Evolutionary conservation across 2,329 filamentous ascomycete species (phyloP).

Genomic region (Cercospora canescens): DNA sequence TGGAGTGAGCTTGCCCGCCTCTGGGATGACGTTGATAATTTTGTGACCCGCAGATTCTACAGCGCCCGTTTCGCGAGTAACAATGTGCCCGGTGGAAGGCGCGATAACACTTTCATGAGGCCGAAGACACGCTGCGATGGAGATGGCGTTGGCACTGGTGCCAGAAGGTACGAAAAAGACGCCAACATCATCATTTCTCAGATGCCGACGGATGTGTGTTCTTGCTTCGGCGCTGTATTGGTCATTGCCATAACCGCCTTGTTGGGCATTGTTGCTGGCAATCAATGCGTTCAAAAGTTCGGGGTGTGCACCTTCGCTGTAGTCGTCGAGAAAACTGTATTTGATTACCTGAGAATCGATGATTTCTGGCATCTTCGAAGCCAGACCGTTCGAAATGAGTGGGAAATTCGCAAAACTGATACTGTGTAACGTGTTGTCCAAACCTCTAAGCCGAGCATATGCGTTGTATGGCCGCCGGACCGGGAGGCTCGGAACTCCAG

Average conservation of each 20-base stretch:
- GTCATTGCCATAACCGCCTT: slow-evolving; percentile 7
- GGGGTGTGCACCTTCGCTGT: slow-evolving; percentile 11
- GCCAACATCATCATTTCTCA: slow-evolving; percentile 1
- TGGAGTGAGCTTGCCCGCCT: slow-evolving; percentile 6
- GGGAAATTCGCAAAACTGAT: background rate
- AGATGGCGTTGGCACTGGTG: slow-evolving; percentile 4
- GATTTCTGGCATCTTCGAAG: slow-evolving; percentile 2
- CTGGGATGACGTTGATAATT: slow-evolving; percentile 5
- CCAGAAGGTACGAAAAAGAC: slow-evolving; percentile 7
- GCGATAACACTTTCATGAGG: slow-evolving; percentile 9
- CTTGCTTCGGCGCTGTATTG: slow-evolving; percentile 4
- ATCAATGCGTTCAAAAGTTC: slow-evolving; percentile 1
- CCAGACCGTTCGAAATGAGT: background rate
- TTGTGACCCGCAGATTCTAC: slow-evolving; percentile 7
- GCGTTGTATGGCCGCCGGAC: slow-evolving; percentile 2
- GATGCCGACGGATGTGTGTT: background rate
- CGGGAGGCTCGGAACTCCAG: slow-evolving; percentile 1
- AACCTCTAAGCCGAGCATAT: slow-evolving; percentile 2
- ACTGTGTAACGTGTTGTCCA: background rate
- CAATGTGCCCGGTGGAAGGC: slow-evolving; percentile 1
- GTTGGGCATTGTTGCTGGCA: slow-evolving; percentile 3
- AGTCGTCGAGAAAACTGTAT: slow-evolving; percentile 6
- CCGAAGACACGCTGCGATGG: slow-evolving; percentile 1
- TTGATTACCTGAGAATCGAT: background rate
- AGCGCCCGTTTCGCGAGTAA: slow-evolving; percentile 5